Conservation (phyloP, 768 basidiomycete genomes). For the Boletellus emodensis region DNA sequence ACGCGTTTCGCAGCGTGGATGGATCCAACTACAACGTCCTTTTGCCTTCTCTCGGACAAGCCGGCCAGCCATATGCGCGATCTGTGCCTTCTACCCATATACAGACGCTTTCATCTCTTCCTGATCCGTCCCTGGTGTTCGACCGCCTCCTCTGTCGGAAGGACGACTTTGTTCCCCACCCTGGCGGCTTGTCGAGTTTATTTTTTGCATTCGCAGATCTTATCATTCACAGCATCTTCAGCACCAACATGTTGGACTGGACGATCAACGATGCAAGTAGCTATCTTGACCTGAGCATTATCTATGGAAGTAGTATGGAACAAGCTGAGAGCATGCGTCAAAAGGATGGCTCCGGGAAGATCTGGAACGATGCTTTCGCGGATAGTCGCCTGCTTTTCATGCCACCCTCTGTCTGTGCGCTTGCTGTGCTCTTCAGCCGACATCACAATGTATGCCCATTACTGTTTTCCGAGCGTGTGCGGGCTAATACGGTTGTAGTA, state of each 20-base stretch:
- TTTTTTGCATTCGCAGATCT: slow-evolving; percentile 81
- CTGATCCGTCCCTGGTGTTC: slow-evolving; percentile 66
- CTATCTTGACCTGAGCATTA: slow-evolving; percentile 71
- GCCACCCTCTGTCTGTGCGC: slow-evolving; percentile 67
- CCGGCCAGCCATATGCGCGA: slow-evolving; percentile 64
- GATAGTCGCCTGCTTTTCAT: slow-evolving; percentile 62
- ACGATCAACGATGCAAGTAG: slow-evolving; percentile 62
- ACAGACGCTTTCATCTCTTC: slow-evolving; percentile 45
- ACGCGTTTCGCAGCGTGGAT: slow-evolving; percentile 56
- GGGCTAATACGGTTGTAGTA: slow-evolving; percentile 41
- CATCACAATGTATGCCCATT: slow-evolving; percentile 63
- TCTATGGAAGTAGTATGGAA: slow-evolving; percentile 60
- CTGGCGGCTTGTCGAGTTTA: slow-evolving; percentile 65
- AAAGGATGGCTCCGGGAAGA: slow-evolving; percentile 60
- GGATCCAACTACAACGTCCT: slow-evolving; percentile 59
- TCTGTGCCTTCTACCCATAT: slow-evolving; percentile 51
- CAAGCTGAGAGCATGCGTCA: slow-evolving; percentile 50
- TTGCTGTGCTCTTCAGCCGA: slow-evolving; percentile 64
- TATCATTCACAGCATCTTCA: slow-evolving; percentile 71
- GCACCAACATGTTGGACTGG: slow-evolving; percentile 45
- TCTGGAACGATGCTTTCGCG: slow-evolving; percentile 69
- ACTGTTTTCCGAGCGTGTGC: neutral
- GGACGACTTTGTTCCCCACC: slow-evolving; percentile 47
- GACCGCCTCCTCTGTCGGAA: slow-evolving; percentile 56
- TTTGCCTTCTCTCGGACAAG: slow-evolving; percentile 52